Conservation (phyloP, 2,329 filamentous ascomycete genomes). For the Cytospora paraplurivora region DNA sequence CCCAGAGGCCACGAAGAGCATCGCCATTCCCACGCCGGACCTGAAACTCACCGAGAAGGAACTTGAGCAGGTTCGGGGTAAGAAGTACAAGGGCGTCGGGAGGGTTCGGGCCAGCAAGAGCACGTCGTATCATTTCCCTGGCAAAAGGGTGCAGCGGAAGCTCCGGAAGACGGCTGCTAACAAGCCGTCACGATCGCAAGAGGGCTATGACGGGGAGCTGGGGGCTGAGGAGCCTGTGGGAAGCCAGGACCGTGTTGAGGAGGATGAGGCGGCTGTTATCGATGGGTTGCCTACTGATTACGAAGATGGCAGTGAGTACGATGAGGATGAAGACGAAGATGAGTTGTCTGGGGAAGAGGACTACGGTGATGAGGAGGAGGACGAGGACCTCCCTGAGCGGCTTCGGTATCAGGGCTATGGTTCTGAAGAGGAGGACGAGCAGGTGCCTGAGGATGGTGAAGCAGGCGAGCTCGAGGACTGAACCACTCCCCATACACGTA, state of each 20-base stretch:
- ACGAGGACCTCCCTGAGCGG: constrained; percentile 30
- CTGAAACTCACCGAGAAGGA: constrained; percentile 43
- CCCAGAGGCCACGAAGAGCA: constrained; percentile 34
- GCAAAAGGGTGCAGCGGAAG: constrained; percentile 14
- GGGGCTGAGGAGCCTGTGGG: constrained; percentile 27
- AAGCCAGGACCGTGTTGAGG: constrained; percentile 32
- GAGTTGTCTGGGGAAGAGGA: constrained; percentile 34
- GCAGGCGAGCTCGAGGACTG: constrained; percentile 26
- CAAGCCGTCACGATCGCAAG: constrained; percentile 7
- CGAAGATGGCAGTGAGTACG: constrained; percentile 36
- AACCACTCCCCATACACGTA: not conserved
- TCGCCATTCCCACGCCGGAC: constrained; percentile 44
- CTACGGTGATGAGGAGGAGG: constrained; percentile 33
- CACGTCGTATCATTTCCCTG: constrained; percentile 33
- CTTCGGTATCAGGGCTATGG: constrained; percentile 10
- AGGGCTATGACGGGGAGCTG: constrained; percentile 15
- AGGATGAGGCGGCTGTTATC: constrained; percentile 14
- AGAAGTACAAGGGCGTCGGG: constrained; percentile 35
- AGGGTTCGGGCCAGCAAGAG: constrained; percentile 32
- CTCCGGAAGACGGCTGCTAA: not conserved
- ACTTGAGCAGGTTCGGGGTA: constrained; percentile 39
- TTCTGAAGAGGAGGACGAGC: constrained; percentile 30
- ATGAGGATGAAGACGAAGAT: constrained; percentile 35
- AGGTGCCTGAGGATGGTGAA: constrained; percentile 29
- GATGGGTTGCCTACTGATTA: constrained; percentile 25